Percentiles rank a stretch among this genome's conserved stretches.
Conservation (phyloP, 2,329 filamentous ascomycete species). For the Aschersonia sp. region DNA sequence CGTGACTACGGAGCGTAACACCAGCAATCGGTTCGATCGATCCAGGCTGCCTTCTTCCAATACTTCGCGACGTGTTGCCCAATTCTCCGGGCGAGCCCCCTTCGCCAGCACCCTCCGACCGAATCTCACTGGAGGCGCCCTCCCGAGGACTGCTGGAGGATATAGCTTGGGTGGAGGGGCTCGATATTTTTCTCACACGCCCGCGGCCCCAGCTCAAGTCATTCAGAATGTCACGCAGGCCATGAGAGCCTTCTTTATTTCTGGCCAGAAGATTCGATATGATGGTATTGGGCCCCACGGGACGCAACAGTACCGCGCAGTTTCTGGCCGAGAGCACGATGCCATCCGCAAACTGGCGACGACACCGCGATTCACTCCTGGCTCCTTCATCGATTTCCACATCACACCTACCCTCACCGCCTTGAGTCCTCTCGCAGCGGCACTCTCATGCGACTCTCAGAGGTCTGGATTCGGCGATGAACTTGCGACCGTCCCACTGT, state of each 20-base stretch:
- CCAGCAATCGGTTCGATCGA: conserved; percentile 26
- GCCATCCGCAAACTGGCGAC: conserved; percentile 52
- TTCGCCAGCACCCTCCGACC: conserved; percentile 83
- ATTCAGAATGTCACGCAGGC: conserved; percentile 91
- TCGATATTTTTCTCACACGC: conserved; percentile 81
- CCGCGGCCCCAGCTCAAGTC: conserved; percentile 75
- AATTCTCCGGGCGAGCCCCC: conserved; percentile 61
- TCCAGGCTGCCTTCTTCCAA: conserved; percentile 33
- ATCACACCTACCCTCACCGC: conserved; percentile 84
- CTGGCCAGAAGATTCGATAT: conserved; percentile 76
- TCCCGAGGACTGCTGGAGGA: conserved; percentile 78
- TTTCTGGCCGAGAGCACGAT: conserved; percentile 64
- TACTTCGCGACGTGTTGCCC: conserved; percentile 36
- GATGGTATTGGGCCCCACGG: conserved; percentile 63
- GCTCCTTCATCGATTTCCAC: conserved; percentile 78
- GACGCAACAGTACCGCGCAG: conserved; percentile 62
- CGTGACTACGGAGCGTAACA: conserved; percentile 25
- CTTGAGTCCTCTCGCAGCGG: conserved; percentile 53
- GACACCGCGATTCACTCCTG: conserved; percentile 39
- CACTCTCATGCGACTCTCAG: conserved; percentile 29
- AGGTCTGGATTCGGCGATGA: conserved; percentile 28
- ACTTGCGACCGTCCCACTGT: conserved; percentile 32
- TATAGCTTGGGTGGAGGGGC: conserved; percentile 63
- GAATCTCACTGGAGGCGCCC: conserved; percentile 76
- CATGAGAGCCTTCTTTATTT: conserved; percentile 82